Conservation (phyloP, 495 filamentous ascomycete genomes). For the Neurospora hispaniola region DNA sequence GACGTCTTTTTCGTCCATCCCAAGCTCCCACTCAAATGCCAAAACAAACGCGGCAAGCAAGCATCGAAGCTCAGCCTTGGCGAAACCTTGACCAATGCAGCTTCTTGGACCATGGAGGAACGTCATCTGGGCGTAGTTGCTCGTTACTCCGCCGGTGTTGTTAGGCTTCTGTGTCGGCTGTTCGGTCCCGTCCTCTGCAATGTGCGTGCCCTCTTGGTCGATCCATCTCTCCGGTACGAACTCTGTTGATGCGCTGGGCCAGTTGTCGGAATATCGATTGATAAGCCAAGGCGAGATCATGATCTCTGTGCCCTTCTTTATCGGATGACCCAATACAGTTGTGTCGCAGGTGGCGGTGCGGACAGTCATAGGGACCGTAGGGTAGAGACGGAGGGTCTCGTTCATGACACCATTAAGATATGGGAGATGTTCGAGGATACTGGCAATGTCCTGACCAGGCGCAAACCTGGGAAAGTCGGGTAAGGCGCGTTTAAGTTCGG, state of each 20-base stretch:
- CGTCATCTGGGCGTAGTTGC: conserved; percentile 48
- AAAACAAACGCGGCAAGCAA: conserved; percentile 64
- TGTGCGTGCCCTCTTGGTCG: conserved; percentile 2
- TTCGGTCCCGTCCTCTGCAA: not conserved
- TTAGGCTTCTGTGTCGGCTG: conserved; percentile 13
- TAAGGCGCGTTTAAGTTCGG: conserved; percentile 44
- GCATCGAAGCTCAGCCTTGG: conserved; percentile 69
- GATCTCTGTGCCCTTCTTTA: conserved; percentile 13
- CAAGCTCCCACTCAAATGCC: conserved; percentile 54
- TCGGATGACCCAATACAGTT: conserved; percentile 2
- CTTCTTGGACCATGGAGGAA: conserved; percentile 49
- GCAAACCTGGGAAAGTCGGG: conserved; percentile 37
- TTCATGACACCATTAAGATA: conserved; percentile 36
- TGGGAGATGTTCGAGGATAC: conserved; percentile 38
- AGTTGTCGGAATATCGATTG: conserved; percentile 10
- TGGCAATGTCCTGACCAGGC: conserved; percentile 31
- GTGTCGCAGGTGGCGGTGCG: conserved; percentile 40
- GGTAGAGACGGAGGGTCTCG: conserved; percentile 33
- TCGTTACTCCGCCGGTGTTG: conserved; percentile 35
- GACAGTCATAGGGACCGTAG: conserved; percentile 44
- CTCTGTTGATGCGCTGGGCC: conserved; percentile 7
- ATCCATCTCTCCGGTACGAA: conserved; percentile 20
- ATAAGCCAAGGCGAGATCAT: conserved; percentile 7
- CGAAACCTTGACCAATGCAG: conserved; percentile 60
- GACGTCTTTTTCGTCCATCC: conserved; percentile 40